A percentile compares a stretch with the other conserved stretches of the same genome.
phyloP scores from a whole-genome alignment of 2,329 filamentous ascomycete species.

The Mariannaea sp. region DNA sequence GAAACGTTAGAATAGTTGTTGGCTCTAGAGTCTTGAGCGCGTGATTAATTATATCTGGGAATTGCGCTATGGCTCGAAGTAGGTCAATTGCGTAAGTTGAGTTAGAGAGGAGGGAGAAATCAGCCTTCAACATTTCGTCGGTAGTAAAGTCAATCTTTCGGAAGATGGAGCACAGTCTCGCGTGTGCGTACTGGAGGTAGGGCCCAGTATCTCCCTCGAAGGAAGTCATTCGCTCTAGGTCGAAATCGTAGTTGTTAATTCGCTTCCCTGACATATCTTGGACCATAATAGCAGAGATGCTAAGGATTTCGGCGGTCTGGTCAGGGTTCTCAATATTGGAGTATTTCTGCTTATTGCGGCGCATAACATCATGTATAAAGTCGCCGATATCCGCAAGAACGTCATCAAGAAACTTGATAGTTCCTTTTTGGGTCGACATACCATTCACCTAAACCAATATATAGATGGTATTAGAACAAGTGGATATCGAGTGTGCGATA shows the following conservation, averaged over 20 bases:
- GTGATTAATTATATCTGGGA: conserved; percentile 66
- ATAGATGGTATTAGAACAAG: too few species aligned
- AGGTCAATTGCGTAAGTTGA: conserved; percentile 56
- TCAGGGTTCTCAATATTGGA: conserved; percentile 66
- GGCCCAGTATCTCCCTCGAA: conserved; percentile 77
- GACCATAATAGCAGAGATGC: conserved; percentile 73
- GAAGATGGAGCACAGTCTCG: conserved; percentile 58
- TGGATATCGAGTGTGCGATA: too few species aligned
- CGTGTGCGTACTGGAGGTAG: conserved; percentile 73
- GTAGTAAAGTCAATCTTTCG: conserved; percentile 28
- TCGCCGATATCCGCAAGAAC: conserved; percentile 63
- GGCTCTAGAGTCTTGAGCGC: conserved; percentile 69
- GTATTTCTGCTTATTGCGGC: conserved; percentile 67
- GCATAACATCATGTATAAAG: conserved; percentile 75
- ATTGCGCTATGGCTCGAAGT: conserved; percentile 63
- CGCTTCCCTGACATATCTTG: conserved; percentile 73
- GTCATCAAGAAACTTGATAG: conserved; percentile 60
- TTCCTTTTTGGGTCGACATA: conserved; percentile 50
- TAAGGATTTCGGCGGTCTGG: conserved; percentile 65
- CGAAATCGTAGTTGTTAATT: conserved; percentile 61
- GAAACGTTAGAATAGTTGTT: conserved; percentile 66
- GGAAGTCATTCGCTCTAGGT: conserved; percentile 73
- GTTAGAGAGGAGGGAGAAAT: conserved; percentile 36
- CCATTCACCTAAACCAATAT: conserved; percentile 47
- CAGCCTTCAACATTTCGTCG: conserved; percentile 26